Percentiles rank a stretch among this genome's conserved stretches.
phyloP scores from a whole-genome alignment of 768 basidiomycete species.

The Tricholoma terreum region DNA sequence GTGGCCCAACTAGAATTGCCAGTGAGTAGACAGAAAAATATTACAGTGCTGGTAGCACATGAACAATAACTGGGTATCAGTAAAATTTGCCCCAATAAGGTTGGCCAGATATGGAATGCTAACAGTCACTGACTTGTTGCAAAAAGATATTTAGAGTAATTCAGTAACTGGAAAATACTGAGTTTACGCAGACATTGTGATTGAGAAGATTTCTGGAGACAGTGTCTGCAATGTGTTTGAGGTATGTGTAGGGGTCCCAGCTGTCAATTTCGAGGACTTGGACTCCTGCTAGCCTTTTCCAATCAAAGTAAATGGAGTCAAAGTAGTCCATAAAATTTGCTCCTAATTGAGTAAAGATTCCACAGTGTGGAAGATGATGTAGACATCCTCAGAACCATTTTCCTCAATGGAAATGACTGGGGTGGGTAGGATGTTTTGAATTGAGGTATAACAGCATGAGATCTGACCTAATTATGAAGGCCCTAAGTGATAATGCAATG shows the following conservation, averaged over 20 bases:
- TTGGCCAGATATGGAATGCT: too few relatives aligned
- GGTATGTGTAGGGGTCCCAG: conserved; percentile 49
- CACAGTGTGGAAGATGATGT: conserved; percentile 52
- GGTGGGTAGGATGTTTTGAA: conserved; percentile 55
- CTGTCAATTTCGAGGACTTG: conserved; percentile 54
- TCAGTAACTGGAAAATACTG: conserved; percentile 57
- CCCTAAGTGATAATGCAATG: background rate
- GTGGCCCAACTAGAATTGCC: too few relatives aligned
- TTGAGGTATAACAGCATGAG: conserved; percentile 51
- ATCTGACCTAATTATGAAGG: conserved; percentile 45
- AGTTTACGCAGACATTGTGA: conserved; percentile 61
- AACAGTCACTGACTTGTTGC: too few relatives aligned
- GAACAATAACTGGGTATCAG: too few relatives aligned
- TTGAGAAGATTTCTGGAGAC: conserved; percentile 65
- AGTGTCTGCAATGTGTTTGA: conserved; percentile 53
- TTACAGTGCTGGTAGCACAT: too few relatives aligned
- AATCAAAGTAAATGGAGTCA: conserved; percentile 50
- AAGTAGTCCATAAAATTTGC: conserved; percentile 43
- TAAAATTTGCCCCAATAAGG: too few relatives aligned
- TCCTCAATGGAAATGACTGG: conserved; percentile 51
- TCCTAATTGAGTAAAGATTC: conserved; percentile 49
- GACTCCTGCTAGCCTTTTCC: conserved; percentile 60
- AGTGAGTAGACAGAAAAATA: too few relatives aligned
- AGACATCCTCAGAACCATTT: conserved; percentile 45
- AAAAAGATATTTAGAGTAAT: conserved; percentile 30